phyloP scores from a whole-genome alignment of 306 rosid genomes.

The Citrullus amarus region DNA sequence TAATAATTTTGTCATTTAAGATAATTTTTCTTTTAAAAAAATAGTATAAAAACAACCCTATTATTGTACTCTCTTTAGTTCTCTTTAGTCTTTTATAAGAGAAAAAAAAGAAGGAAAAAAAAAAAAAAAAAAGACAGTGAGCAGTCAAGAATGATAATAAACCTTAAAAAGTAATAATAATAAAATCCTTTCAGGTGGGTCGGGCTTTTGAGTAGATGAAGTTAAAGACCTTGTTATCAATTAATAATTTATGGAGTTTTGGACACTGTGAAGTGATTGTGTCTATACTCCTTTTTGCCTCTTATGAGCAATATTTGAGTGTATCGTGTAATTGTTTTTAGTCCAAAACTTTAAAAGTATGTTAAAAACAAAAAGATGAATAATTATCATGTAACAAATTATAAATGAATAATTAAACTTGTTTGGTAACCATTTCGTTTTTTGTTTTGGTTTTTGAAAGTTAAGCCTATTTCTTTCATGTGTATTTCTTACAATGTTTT shows the following conservation, averaged over 20 bases:
- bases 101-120: too few relatives aligned
- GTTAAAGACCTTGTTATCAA: not conserved
- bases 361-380: too few relatives aligned
- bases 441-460: too few relatives aligned
- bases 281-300: not conserved
- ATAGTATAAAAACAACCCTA: not conserved
- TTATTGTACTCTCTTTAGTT: not conserved
- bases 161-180: not conserved
- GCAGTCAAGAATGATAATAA: not conserved
- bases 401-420: too few relatives aligned
- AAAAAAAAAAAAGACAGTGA: not conserved
- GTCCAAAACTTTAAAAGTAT: too few relatives aligned
- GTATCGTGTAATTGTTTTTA: too few relatives aligned
- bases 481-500: too few relatives aligned
- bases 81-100: too few relatives aligned
- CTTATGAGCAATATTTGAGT: not conserved
- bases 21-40: not conserved
- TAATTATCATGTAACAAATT: too few relatives aligned
- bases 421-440: too few relatives aligned
- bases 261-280: conserved; percentile 2
- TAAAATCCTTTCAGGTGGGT: not conserved
- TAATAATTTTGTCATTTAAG: too few relatives aligned
- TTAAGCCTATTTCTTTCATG: too few relatives aligned
- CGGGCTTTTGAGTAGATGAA: not conserved
- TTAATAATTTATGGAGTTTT: not conserved